phyloP scores from a whole-genome alignment of 176 grass and related monocot species.

The Themeda triandra region DNA sequence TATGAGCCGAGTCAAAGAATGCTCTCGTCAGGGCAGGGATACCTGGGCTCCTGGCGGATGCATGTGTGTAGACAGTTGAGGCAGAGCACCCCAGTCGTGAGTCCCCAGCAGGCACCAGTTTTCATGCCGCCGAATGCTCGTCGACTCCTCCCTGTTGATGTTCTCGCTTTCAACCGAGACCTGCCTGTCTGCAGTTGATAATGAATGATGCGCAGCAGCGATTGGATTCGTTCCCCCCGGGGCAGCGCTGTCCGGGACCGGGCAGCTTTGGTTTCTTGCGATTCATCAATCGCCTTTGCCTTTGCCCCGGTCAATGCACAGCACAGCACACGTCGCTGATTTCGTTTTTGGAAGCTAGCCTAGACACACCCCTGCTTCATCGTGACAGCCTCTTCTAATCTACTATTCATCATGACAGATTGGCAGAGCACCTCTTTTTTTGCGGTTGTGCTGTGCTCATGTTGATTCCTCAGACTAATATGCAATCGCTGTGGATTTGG shows the following conservation, averaged over 20 bases:
- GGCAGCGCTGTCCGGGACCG: no score
- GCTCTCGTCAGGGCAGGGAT: no score
- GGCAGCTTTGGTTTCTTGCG: background rate
- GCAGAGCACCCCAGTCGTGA: no score
- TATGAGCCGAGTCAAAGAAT: no score
- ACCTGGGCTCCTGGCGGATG: no score
- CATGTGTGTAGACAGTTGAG: no score
- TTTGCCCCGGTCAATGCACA: background rate
- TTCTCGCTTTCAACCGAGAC: no score
- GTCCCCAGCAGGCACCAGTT: no score
- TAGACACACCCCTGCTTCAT: background rate
- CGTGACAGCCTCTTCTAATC: background rate
- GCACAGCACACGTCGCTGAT: background rate
- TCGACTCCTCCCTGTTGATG: no score
- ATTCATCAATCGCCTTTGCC: background rate
- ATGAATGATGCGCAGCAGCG: background rate
- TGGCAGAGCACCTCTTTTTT: background rate
- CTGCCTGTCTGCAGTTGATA: no score
- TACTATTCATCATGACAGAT: background rate
- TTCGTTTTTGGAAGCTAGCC: background rate
- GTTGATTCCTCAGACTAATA: background rate
- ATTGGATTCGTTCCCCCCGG: conserved; percentile 9
- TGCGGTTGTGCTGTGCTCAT: background rate
- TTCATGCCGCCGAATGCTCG: no score
- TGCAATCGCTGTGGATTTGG: background rate